These are phyloP conservation scores for Terana coerulea DNA, from an alignment of 768 basidiomycete species.

Conservation along the genomic window DNA sequence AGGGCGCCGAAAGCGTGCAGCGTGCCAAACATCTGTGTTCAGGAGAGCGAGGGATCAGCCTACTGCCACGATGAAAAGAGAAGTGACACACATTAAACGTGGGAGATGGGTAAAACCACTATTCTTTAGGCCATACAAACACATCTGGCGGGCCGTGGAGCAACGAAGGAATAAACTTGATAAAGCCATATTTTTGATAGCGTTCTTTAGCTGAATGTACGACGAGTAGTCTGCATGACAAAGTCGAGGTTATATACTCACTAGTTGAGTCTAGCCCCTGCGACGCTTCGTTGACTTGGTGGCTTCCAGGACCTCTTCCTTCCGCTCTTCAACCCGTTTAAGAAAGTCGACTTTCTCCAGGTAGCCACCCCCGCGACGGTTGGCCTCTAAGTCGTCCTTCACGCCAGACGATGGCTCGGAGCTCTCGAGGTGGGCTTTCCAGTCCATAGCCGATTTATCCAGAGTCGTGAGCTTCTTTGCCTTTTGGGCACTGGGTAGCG, in stretches of 20 bases:
- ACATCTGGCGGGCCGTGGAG: too few species aligned
- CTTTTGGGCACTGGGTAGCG: conserved; percentile 51
- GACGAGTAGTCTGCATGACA: too few species aligned
- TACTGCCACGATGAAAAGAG: too few species aligned
- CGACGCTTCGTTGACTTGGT: conserved; percentile 52
- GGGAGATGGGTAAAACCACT: too few species aligned
- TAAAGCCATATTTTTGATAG: too few species aligned
- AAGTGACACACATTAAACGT: too few species aligned
- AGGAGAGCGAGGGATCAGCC: too few species aligned
- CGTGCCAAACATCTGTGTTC: too few species aligned
- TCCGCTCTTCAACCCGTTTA: conserved; percentile 67
- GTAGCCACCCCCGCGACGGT: conserved; percentile 73
- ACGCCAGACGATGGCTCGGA: conserved; percentile 35
- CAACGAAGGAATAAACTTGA: too few species aligned
- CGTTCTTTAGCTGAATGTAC: too few species aligned
- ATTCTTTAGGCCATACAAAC: too few species aligned
- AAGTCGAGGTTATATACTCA: not conserved
- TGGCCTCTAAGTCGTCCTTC: conserved; percentile 71
- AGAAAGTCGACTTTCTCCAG: conserved; percentile 85
- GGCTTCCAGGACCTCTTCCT: conserved; percentile 59
- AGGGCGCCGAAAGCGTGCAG: too few species aligned
- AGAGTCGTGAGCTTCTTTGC: conserved; percentile 78
- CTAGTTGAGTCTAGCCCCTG: conserved; percentile 1
- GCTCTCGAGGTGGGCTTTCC: conserved; percentile 61
- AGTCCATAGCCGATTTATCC: conserved; percentile 86